Conservation (phyloP, 2,329 filamentous ascomycete species). For the Trichoderma atrobrunneum region DNA sequence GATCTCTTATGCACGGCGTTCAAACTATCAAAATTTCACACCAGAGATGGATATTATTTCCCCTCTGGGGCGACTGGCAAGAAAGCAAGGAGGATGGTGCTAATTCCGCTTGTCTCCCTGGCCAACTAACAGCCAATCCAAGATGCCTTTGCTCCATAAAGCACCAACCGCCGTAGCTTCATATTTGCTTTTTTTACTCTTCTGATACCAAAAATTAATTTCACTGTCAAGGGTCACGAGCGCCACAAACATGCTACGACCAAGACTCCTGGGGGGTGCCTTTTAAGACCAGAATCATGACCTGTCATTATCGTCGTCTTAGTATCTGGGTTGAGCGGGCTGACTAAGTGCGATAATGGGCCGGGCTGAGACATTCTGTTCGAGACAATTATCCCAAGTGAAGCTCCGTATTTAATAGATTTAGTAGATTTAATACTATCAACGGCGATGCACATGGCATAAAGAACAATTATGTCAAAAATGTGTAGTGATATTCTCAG, state of each 20-base stretch:
- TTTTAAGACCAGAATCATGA: background rate
- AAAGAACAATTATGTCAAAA: background rate
- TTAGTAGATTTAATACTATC: background rate
- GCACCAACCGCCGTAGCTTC: background rate
- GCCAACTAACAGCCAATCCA: conserved; percentile 8
- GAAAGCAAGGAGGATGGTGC: conserved; percentile 4
- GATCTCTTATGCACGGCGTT: background rate
- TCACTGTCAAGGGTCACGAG: background rate
- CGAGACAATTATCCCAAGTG: background rate
- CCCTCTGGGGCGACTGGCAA: background rate
- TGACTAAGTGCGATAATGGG: background rate
- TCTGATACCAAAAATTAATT: background rate
- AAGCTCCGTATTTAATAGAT: background rate
- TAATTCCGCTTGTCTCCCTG: conserved; percentile 13
- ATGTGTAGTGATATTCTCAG: background rate
- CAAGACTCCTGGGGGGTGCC: background rate
- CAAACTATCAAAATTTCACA: background rate
- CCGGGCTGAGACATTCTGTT: background rate
- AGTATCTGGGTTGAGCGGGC: background rate
- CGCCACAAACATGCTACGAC: background rate
- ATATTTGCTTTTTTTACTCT: background rate
- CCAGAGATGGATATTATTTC: background rate
- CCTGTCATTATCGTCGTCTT: background rate
- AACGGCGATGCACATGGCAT: background rate
- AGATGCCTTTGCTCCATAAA: background rate